Conservation (phyloP, 2,329 filamentous ascomycete species). For the Talaromyces atroroseus region DNA sequence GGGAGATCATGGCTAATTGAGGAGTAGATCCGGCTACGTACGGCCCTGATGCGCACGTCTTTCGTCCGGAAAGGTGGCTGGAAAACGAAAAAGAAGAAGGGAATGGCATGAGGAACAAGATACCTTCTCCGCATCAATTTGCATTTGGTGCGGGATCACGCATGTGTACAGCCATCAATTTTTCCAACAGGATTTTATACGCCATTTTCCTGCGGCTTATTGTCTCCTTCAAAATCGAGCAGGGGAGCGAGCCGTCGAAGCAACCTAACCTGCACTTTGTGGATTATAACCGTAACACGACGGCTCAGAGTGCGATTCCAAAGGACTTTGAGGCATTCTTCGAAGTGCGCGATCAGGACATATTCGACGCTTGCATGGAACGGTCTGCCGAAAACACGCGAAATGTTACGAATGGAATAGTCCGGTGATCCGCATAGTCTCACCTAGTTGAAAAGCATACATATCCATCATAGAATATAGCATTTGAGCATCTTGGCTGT, state of each 20-base stretch:
- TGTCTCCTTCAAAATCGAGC: conserved; percentile 16
- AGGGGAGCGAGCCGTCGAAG: not conserved
- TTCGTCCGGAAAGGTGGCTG: conserved; percentile 13
- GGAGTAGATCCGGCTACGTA: conserved; percentile 2
- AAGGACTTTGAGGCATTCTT: conserved; percentile 15
- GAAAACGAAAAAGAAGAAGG: not conserved
- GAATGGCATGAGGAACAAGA: not conserved
- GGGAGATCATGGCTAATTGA: not conserved
- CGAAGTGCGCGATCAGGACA: not conserved
- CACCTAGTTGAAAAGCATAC: not conserved
- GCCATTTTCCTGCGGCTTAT: conserved; percentile 19
- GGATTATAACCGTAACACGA: conserved; percentile 18
- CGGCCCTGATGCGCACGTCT: conserved; percentile 6
- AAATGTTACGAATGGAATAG: not conserved
- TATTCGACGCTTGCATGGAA: not conserved
- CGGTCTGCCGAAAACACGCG: not conserved
- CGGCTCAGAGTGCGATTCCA: conserved; percentile 15
- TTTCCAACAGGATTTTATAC: conserved; percentile 20
- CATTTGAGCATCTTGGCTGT: not conserved
- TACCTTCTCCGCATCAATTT: conserved; percentile 18
- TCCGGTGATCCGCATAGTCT: not conserved
- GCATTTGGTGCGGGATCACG: conserved; percentile 18
- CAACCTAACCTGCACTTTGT: conserved; percentile 15
- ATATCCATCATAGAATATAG: not conserved
- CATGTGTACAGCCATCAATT: conserved; percentile 20